Evolutionary conservation across 2,329 filamentous ascomycete genomes (phyloP).

Genomic region (Tolypocladium ophioglossoides): DNA sequence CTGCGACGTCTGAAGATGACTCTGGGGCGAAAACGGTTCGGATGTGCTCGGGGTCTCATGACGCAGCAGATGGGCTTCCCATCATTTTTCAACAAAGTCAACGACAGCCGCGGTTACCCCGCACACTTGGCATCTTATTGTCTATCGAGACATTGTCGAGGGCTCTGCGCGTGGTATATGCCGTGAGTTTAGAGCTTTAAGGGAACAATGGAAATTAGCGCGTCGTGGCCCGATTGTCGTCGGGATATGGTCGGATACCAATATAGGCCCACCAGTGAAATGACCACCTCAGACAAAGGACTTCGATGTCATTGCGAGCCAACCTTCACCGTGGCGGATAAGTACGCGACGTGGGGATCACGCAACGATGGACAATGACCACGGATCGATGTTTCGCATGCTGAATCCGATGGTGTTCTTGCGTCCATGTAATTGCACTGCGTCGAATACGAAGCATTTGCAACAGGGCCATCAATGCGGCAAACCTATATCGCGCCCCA

Average conservation of each 20-base stretch:
- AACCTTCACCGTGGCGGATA: neutral
- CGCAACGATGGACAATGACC: neutral
- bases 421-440: neutral
- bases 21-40: constrained; percentile 17
- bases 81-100: constrained; percentile 4
- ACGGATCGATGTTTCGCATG: neutral
- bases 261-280: neutral
- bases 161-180: neutral
- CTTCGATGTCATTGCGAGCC: neutral
- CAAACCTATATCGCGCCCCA: neutral
- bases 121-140: neutral
- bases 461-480: neutral
- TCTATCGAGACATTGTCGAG: constrained; percentile 1
- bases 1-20: constrained; percentile 20
- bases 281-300: neutral
- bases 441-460: neutral
- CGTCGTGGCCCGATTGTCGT: constrained; percentile 5
- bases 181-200: neutral
- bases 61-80: constrained; percentile 12
- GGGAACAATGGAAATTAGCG: constrained; percentile 3
- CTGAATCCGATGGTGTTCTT: neutral
- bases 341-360: neutral
- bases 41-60: constrained; percentile 18
- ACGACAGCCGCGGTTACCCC: neutral
- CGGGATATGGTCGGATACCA: constrained; percentile 12